Evolutionary conservation across 768 basidiomycete species (phyloP), one percentile per base, ranked within the genome.

Genomic region (Tulasnella sp.): DNA sequence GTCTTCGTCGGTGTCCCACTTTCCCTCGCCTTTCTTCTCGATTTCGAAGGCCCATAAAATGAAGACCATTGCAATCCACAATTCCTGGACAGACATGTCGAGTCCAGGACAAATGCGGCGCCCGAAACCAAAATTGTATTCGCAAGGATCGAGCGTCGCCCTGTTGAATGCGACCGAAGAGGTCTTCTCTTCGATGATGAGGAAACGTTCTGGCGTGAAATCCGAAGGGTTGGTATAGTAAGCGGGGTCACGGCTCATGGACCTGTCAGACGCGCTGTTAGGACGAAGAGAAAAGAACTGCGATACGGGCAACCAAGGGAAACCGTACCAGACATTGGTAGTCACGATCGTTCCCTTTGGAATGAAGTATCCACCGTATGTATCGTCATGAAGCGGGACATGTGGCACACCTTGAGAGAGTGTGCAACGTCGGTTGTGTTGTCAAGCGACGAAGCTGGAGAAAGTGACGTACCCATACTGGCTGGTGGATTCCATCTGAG

Each of bases 401-500:
- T 71, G 49, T 1, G 40, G 37, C 0, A 34, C 31, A 22, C 78
- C 34, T 40, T 22, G 19, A n/a, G n/a, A 6, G 49, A 29, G 15
- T 0, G 6, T 39, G 4, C 6, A 34, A 5, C 29, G 17, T 49
- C 7, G 19, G 49, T 22, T 19, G n/a, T 7, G 7, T 25, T 4
- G 67, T 68, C 67, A 15, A 19, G 7, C n/a, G 36, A 19, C 22
- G 70, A 9, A 22, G 49, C 3, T 22, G 49, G 19, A n/a, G 49
- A n/a, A 49, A 49, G 11, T 49, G 12, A 38, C 38, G 37, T 3
- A 71, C 31, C 29, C 22, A 77, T 29, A 29, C 58, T 11, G 5
- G 7, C 80, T 45, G 80, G 77, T 22, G 81, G 81, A 31, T 78
- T 72, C 80, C 79, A 83, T 52, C 80, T 72, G 29, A 82, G 72